A percentile compares a stretch with the other conserved stretches of the same genome.
phyloP scores from a whole-genome alignment of 1,139 yeast genomes.

The Lodderomyces pseudojiufengensis region DNA sequence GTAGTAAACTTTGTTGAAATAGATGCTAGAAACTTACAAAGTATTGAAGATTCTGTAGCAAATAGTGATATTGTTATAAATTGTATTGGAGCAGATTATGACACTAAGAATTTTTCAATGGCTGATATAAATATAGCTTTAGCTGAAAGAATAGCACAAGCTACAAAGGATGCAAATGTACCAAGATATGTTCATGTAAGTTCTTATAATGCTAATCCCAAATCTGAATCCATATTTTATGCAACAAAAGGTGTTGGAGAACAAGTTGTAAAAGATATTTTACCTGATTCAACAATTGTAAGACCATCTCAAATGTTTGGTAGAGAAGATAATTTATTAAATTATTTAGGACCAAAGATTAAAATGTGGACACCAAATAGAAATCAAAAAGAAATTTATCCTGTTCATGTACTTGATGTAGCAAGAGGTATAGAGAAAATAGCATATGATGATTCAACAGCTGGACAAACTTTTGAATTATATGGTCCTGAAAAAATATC shows the following conservation, averaged over 20 bases:
- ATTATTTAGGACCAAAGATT: conserved; percentile 55
- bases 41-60: conserved; percentile 75
- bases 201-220: conserved; percentile 70
- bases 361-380: conserved; percentile 63
- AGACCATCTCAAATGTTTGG: conserved; percentile 86
- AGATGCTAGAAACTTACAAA: conserved; percentile 73
- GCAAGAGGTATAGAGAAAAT: conserved; percentile 76
- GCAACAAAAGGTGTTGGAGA: conserved; percentile 84
- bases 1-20: conserved; percentile 83
- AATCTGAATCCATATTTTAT: conserved; percentile 65
- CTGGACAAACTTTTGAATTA: conserved; percentile 73
- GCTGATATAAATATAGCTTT: conserved; percentile 82
- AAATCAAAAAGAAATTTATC: conserved; percentile 61
- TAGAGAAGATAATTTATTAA: conserved; percentile 68
- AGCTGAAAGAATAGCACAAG: conserved; percentile 72
- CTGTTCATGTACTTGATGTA: conserved; percentile 76
- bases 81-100: conserved; percentile 73
- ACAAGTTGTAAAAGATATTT: conserved; percentile 59
- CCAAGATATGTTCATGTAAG: conserved; percentile 79
- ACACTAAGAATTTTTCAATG: conserved; percentile 77
- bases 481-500: conserved; percentile 68
- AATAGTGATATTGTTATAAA: conserved; percentile 82
- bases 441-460: conserved; percentile 78
- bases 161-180: conserved; percentile 68
- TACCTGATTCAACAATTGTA: conserved; percentile 79